Evolutionary conservation across 1,284 basidiomycete genomes (phyloP), one percentile per base, ranked within the genome.

Genomic region (Rhodotorula mucilaginosa): DNA sequence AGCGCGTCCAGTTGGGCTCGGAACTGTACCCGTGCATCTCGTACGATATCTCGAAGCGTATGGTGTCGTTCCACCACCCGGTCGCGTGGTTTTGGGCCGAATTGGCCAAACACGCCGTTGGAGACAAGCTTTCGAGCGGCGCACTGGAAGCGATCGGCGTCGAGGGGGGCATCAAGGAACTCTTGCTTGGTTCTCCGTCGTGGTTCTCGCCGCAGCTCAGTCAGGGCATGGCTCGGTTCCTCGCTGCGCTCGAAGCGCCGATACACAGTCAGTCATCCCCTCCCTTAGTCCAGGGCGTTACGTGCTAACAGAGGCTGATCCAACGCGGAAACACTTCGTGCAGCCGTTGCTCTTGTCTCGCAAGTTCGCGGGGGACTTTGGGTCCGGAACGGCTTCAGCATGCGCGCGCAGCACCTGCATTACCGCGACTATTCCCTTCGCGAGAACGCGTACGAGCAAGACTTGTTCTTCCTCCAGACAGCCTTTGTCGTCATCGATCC

Each of bases 371-470:
- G 92, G 3, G 94, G 95, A 4, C 86, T 98, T 29, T 99, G 97
- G 97, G 95, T 97, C 6, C 90, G 96, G 65, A 99, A 99, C 77
- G 97, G 97, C 3, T 92, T 94, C 77, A 91, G 91, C 10, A 95
- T 99, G 76, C 89, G 96, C 3, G 92, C 93, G 1, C 97, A 99
- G 80, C 86, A 95, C n/a, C 85, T 96, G 67, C 95, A 99, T 81
- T 99, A 99, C 81, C 90, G 94, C 57, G 96, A 99, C 80, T 93
- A 93, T 80, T 91, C 91, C 86, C 87, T 98, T 66, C 89, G 96
- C 44, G 97, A 98, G 81, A 87, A 93, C 16, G 98, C 96, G 80
- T 95, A 96, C 80, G 96, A 99, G 81, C 94, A 98, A 80, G 96
- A 99, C 77, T 84, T 99, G 44, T 97, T 90, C 84, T 87, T 98